Base-by-base conservation (phyloP, 140 eudicot genomes). In the Oenanthe javanica region DNA sequence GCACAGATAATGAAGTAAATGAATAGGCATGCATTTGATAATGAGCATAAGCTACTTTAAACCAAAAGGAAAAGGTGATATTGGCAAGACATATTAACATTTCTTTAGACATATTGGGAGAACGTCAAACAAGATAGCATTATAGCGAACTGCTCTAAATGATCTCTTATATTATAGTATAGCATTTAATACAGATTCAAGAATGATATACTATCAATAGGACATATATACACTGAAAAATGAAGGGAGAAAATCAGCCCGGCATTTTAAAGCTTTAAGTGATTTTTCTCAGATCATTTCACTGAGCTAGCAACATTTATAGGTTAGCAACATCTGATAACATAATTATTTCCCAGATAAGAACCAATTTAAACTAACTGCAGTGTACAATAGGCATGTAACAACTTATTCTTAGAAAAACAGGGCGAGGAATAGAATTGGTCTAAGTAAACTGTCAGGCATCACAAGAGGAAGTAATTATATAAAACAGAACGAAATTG, bases 1-100 rank as follows among this genome's bases (percentile, higher is more conserved):
- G 82, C 87, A 87, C 73, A 54, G 76, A 75, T 46, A 55, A 57
- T 70, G 48, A 64, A 78, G 76, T 36, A 69, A 59, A 27, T 50
- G 10, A 54, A 43, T 27, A 43, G 47, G n/a, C 21, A 50, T 50
- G 51, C 69, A 21, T 14, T 10, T n/a, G 6, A 46, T 19, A n/a
- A n/a, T 21, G 10, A 73, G 55, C 77, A 21, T 46, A 43, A 31
- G 21, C 73, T 15, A 46, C 8, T 46, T n/a, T 2, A 4, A 71
- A 38, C 19, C 19, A 6, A 21, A 73, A n/a, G 10, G 16, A 27
- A 23, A 67, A 7, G 2, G 19, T 4, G 19, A 73, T 46, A 73
- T 23, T 46, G 38, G 77, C 19, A 73, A 73, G 55, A 73, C 54
- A 73, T 5, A 42, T 38, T 21, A 7, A 73, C 55, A 9, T 73